Evolutionary conservation across 176 grass and related monocot genomes (phyloP), one percentile per base, ranked within the genome.

Genomic region (Guadua angustifolia): DNA sequence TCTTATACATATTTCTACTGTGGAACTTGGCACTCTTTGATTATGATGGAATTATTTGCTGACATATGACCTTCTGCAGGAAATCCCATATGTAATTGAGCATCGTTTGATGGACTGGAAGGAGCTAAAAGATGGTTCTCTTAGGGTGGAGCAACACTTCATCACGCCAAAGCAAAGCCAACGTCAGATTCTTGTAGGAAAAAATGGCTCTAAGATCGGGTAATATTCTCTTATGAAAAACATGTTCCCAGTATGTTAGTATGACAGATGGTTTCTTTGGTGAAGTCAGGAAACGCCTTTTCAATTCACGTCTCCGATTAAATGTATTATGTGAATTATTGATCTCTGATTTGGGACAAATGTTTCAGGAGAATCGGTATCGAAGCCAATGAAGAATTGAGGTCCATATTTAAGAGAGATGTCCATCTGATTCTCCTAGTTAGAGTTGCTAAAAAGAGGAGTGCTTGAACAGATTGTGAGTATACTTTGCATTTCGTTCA

Each of bases 341-440:
- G 19, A 50, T 66, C 5, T 29, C 15, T 73, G 3, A 72, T 72
- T 43, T 52, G 9, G 47, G 39, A 60, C 52, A 73, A 73, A 66
- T 63, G 22, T 82, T 84, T 65, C 78, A 98, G 95, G 93, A 95
- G 93, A 95, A 98, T 98, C 35, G 93, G 95, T 57, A 95, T 95
- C 62, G 95, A 98, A 84, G 95, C 95, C 55, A 98, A 98, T 49
- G 82, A 93, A 93, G 93, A 98, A 79, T 84, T 98, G 80, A 90
- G 91, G 80, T 93, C 93, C 79, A 92, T 98, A 93, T 95, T 95
- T 74, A 98, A 94, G 77, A 93, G 83, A 88, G 80, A 95, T 15
- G 93, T 95, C 55, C 95, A 98, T 98, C 93, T 98, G 46, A 98
- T 98, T 56, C 93, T 98, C 40, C 89, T 92, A 94, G 95, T 98